phyloP scores from a whole-genome alignment of 176 grass and related monocot species.

The Aegilops umbellulata region DNA sequence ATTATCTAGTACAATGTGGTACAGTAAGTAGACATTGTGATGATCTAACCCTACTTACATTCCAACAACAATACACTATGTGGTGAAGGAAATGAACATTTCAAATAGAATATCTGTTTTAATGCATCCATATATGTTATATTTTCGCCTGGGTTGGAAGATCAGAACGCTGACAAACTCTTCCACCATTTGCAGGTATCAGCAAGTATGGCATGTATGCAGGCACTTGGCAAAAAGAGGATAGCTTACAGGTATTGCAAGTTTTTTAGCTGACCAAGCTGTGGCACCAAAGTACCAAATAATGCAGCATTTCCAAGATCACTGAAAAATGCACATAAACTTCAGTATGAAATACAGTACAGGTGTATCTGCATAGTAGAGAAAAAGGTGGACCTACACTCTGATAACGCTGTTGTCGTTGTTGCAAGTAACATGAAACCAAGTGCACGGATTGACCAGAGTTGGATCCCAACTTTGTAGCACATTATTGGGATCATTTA shows the following conservation, averaged over 20 bases:
- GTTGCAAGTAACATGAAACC: constrained; percentile 98
- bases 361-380: not conserved
- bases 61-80: not conserved
- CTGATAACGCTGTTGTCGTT: constrained; percentile 99
- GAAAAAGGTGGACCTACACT: constrained; percentile 68
- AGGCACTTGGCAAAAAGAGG: not conserved
- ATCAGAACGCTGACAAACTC: constrained; percentile 1
- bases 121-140: not conserved
- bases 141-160: constrained; percentile 6
- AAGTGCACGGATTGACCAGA: constrained; percentile 94
- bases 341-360: not conserved
- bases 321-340: constrained; percentile 41
- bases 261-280: constrained; percentile 95
- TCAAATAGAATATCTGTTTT: not conserved
- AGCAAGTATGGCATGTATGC: not conserved
- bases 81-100: not conserved
- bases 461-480: constrained; percentile 98
- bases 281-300: constrained; percentile 81
- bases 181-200: constrained; percentile 9
- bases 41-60: not conserved
- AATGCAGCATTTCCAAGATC: constrained; percentile 97
- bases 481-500: constrained; percentile 95
- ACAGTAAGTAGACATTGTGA: not conserved
- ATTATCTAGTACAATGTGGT: not conserved
- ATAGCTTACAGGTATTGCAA: constrained; percentile 91